These are phyloP conservation scores for Fusarium virguliforme DNA, from an alignment of 2,329 filamentous ascomycete species.

Conservation along the genomic window DNA sequence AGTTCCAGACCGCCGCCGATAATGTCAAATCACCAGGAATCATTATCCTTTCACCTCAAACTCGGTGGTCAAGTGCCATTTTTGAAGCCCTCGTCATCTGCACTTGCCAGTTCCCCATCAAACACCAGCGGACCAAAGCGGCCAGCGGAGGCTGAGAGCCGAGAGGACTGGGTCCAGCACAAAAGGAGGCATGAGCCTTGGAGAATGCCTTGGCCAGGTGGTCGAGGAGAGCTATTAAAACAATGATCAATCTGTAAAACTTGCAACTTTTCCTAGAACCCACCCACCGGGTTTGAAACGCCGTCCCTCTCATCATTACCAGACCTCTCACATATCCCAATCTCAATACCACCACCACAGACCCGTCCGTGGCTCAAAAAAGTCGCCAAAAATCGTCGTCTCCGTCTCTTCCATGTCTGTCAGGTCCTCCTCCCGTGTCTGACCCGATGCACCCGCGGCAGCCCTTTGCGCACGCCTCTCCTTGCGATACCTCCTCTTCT, in stretches of 20 bases:
- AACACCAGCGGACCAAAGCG: neutral
- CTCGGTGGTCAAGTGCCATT: no score
- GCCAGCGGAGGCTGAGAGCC: neutral
- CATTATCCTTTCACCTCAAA: no score
- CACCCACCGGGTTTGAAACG: neutral
- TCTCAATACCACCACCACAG: constrained; percentile 9
- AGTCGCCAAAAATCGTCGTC: neutral
- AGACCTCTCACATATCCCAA: neutral
- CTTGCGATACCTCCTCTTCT: constrained; percentile 8
- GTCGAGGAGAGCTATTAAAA: neutral
- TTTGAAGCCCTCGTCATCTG: no score
- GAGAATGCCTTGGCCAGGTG: neutral
- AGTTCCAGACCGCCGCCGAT: no score
- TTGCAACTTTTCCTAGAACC: neutral
- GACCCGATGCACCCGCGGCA: neutral
- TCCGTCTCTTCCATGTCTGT: neutral
- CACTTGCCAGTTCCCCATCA: no score
- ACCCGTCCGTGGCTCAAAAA: constrained; percentile 5
- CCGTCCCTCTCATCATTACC: neutral
- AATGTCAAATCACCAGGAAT: no score
- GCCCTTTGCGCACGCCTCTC: constrained; percentile 8
- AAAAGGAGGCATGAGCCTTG: neutral
- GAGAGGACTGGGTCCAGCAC: neutral
- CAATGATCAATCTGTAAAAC: neutral
- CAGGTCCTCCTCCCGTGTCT: neutral